Conservation (phyloP, 148 eudicot species). For the Amaranthus cruentus region DNA sequence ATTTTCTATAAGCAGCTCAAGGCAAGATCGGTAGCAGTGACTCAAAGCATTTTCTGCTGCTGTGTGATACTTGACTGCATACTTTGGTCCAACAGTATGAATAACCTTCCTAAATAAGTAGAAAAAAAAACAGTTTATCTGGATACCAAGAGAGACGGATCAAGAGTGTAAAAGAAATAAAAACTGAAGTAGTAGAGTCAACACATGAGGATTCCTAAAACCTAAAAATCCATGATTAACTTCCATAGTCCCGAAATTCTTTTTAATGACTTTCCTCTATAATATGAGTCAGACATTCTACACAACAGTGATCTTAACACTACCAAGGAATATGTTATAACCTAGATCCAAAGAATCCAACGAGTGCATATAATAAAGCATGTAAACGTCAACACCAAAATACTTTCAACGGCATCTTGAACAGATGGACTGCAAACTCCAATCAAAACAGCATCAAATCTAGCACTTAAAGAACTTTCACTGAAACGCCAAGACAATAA, state of each 20-base stretch:
- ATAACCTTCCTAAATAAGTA: slow-evolving; percentile 77
- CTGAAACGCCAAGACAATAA: not conserved
- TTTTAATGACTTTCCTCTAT: not conserved
- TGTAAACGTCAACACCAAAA: not conserved
- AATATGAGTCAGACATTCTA: not conserved
- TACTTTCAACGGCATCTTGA: not conserved
- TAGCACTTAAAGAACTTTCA: not conserved
- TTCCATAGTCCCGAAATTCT: not conserved
- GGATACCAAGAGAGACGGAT: not conserved
- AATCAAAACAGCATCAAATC: not conserved
- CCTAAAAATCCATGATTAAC: not conserved
- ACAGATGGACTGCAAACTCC: not conserved
- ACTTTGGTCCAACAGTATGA: slow-evolving; percentile 99
- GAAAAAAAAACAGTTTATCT: slow-evolving; percentile 14
- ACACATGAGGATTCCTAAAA: not conserved
- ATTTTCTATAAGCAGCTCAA: slow-evolving; percentile 89
- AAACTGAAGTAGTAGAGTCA: not conserved
- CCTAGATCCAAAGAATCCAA: not conserved
- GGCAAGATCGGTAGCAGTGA: slow-evolving; percentile 93
- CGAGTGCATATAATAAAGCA: slow-evolving; percentile 6
- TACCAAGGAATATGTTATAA: not conserved
- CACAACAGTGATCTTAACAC: not conserved
- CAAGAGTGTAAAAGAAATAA: not conserved
- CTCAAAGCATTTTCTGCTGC: slow-evolving; percentile 99
- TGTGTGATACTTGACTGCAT: slow-evolving; percentile 97